Conservation (phyloP, 2,329 filamentous ascomycete species). For the Aspergillus pseudoglaucus region DNA sequence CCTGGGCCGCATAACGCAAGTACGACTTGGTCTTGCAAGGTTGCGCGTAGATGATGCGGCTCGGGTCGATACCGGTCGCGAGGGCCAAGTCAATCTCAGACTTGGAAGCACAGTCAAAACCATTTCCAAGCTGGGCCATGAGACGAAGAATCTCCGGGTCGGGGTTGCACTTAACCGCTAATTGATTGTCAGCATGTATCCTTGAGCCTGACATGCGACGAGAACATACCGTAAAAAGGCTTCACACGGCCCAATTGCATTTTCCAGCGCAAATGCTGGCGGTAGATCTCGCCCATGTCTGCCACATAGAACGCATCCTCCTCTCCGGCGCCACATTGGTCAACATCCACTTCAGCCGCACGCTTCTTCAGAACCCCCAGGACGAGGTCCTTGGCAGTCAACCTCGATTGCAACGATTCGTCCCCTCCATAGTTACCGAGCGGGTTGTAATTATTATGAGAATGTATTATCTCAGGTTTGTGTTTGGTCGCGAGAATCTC, state of each 20-base stretch:
- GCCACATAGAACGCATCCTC: constrained; percentile 98
- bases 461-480: constrained; percentile 4
- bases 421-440: constrained; percentile 42
- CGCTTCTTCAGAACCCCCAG: constrained; percentile 79
- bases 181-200: constrained; percentile 4
- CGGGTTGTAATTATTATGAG: constrained; percentile 20
- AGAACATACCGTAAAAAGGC: constrained; percentile 79
- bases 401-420: constrained; percentile 36
- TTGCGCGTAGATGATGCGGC: constrained; percentile 96
- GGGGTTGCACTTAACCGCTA: constrained; percentile 98
- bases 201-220: not conserved
- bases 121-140: constrained; percentile 79
- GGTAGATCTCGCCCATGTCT: constrained; percentile 96
- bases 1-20: constrained; percentile 76
- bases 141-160: constrained; percentile 84
- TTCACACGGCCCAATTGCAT: constrained; percentile 84
- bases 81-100: constrained; percentile 91
- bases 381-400: constrained; percentile 70
- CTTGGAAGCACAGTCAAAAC: constrained; percentile 98
- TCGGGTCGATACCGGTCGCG: constrained; percentile 71
- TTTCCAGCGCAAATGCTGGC: constrained; percentile 98
- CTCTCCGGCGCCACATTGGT: constrained; percentile 82
- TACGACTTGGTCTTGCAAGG: constrained; percentile 99
- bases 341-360: constrained; percentile 75
- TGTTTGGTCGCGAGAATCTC: constrained; percentile 18